A percentile compares a stretch with the other conserved stretches of the same genome.
Conservation (phyloP, 2,329 filamentous ascomycete genomes). For the Fusarium paranaense region DNA sequence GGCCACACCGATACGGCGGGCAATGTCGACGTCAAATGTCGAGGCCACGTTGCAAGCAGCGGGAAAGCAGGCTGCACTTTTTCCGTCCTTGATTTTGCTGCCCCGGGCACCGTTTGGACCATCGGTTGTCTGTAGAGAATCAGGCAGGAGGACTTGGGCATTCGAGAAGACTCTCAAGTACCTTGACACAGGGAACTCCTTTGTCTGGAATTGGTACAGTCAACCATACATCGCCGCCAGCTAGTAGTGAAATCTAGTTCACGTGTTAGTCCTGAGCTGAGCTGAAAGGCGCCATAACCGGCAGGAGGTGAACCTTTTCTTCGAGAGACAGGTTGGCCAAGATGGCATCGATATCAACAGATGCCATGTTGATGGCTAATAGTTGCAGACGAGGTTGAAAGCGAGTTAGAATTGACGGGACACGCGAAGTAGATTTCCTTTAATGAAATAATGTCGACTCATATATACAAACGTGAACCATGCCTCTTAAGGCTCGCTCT, state of each 20-base stretch:
- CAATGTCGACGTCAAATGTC: conserved; percentile 71
- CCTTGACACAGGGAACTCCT: conserved; percentile 38
- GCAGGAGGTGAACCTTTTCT: not conserved
- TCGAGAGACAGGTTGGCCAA: not conserved
- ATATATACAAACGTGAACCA: not conserved
- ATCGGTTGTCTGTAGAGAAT: conserved; percentile 15
- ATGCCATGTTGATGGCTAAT: not conserved
- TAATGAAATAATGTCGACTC: not conserved
- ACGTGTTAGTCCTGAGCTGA: not conserved
- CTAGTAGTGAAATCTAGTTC: conserved; percentile 39
- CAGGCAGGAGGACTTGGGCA: not conserved
- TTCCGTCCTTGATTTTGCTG: conserved; percentile 38
- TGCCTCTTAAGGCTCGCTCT: not conserved
- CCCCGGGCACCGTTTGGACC: conserved; percentile 43
- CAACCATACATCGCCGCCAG: conserved; percentile 42
- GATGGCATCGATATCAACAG: not conserved
- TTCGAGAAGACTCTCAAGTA: not conserved
- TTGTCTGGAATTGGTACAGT: conserved; percentile 39
- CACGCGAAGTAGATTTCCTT: accelerated
- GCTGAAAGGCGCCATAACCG: too few relatives aligned
- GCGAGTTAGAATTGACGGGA: not conserved
- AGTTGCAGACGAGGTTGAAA: not conserved
- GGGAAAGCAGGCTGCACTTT: conserved; percentile 43
- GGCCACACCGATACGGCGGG: conserved; percentile 68
- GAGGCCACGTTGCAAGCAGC: conserved; percentile 62